These are phyloP conservation scores for Aphanoascus verrucosus DNA, from an alignment of 2,329 filamentous ascomycete genomes.

Conservation along the genomic window DNA sequence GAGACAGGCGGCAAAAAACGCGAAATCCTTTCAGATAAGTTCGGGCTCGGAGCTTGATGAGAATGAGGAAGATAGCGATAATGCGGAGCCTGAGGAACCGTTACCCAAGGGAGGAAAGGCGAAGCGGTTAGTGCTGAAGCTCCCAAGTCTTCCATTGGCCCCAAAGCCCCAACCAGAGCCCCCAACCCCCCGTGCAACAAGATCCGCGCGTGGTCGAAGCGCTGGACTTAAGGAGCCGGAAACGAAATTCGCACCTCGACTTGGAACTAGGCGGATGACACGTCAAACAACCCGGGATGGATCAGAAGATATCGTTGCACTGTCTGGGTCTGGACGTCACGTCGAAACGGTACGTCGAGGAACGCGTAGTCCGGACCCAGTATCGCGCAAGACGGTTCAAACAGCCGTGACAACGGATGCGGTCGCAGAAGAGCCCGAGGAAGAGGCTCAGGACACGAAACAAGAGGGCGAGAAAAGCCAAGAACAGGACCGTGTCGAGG, in stretches of 20 bases:
- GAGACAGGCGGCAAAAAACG: constrained; percentile 46
- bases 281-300: constrained; percentile 50
- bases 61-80: constrained; percentile 14
- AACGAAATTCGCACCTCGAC: constrained; percentile 11
- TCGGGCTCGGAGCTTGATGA: constrained; percentile 25
- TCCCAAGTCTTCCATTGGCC: constrained; percentile 6
- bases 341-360: constrained; percentile 44
- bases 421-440: constrained; percentile 46
- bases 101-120: constrained; percentile 20
- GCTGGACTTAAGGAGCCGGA: constrained; percentile 19
- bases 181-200: constrained; percentile 18
- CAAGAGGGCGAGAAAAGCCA: background rate
- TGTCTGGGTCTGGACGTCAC: constrained; percentile 51
- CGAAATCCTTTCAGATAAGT: constrained; percentile 42
- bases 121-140: constrained; percentile 20
- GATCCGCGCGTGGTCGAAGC: constrained; percentile 24
- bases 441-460: constrained; percentile 24
- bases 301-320: constrained; percentile 45
- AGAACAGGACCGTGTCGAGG: constrained; percentile 10
- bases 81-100: constrained; percentile 18
- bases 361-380: constrained; percentile 41
- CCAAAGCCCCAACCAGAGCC: constrained; percentile 15
- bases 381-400: constrained; percentile 6
- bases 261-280: constrained; percentile 42
- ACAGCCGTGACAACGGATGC: constrained; percentile 30